Evolutionary conservation across 1,284 basidiomycete genomes (phyloP).

Genomic region (Hemileia vastatrix): DNA sequence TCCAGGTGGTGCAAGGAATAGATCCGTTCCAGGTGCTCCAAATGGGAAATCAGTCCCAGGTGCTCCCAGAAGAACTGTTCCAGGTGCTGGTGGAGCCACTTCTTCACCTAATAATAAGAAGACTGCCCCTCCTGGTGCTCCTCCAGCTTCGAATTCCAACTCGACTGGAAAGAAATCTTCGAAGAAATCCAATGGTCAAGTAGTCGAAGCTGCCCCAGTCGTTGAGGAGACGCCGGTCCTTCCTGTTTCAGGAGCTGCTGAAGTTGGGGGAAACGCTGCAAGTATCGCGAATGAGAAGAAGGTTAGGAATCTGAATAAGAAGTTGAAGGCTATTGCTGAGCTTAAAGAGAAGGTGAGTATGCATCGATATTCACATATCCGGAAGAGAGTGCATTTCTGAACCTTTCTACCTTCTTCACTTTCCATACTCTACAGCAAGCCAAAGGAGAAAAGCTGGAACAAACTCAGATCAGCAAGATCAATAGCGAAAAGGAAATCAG

Average conservation of each 20-base stretch:
- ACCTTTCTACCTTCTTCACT: no score
- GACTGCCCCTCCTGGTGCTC: constrained; percentile 2
- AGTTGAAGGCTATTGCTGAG: constrained; percentile 92
- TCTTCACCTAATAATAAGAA: background rate
- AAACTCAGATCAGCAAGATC: constrained; percentile 90
- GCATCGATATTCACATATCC: no score
- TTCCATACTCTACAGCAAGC: no score
- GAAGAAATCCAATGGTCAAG: background rate
- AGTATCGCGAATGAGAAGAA: constrained; percentile 29
- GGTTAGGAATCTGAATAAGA: constrained; percentile 89
- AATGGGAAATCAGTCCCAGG: constrained; percentile 19
- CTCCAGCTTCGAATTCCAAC: background rate
- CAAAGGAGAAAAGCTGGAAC: constrained; percentile 78
- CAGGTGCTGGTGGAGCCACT: background rate
- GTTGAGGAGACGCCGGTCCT: background rate
- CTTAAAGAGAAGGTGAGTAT: constrained; percentile 87
- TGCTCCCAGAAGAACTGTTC: constrained; percentile 22
- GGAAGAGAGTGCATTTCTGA: no score
- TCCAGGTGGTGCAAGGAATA: constrained; percentile 22
- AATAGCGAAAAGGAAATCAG: constrained; percentile 70
- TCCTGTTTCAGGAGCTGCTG: constrained; percentile 27
- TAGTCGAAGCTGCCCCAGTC: constrained; percentile 2
- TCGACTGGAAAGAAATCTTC: background rate
- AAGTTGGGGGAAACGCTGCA: constrained; percentile 32
- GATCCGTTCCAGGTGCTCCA: constrained; percentile 31